phyloP scores from a whole-genome alignment of 2,329 filamentous ascomycete genomes.

The Raffaelea deltoideospora region DNA sequence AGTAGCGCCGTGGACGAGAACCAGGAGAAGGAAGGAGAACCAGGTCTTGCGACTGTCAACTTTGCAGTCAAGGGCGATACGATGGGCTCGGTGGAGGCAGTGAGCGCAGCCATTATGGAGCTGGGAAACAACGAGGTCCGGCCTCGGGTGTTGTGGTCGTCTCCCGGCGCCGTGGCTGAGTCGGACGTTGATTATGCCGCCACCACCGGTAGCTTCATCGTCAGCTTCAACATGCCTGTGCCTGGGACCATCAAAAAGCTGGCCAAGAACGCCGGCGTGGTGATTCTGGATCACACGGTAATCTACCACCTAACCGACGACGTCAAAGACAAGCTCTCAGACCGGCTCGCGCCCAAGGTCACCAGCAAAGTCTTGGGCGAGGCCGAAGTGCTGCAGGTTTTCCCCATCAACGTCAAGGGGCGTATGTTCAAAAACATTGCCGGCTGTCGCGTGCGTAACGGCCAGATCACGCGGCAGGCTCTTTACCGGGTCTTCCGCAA shows the following conservation, averaged over 20 bases:
- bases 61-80: constrained; percentile 91
- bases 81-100: constrained; percentile 83
- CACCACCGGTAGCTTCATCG: constrained; percentile 56
- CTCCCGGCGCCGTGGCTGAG: constrained; percentile 65
- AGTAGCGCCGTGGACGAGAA: background rate
- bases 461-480: constrained; percentile 46
- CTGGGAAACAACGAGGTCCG: constrained; percentile 76
- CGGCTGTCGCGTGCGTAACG: constrained; percentile 77
- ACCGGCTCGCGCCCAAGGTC: constrained; percentile 51
- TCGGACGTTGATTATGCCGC: constrained; percentile 82
- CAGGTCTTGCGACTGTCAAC: constrained; percentile 43
- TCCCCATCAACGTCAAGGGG: constrained; percentile 68
- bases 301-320: constrained; percentile 71
- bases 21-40: background rate
- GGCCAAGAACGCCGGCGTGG: constrained; percentile 57
- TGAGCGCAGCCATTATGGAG: constrained; percentile 59
- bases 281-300: constrained; percentile 71
- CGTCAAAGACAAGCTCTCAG: constrained; percentile 51
- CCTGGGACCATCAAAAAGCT: constrained; percentile 51
- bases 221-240: constrained; percentile 72
- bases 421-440: constrained; percentile 61
- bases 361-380: constrained; percentile 66
- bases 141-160: constrained; percentile 60
- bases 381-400: constrained; percentile 70
- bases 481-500: constrained; percentile 58